These are phyloP conservation scores for Mrakia gelida DNA, from an alignment of 768 basidiomycete species.

Conservation along the genomic window DNA sequence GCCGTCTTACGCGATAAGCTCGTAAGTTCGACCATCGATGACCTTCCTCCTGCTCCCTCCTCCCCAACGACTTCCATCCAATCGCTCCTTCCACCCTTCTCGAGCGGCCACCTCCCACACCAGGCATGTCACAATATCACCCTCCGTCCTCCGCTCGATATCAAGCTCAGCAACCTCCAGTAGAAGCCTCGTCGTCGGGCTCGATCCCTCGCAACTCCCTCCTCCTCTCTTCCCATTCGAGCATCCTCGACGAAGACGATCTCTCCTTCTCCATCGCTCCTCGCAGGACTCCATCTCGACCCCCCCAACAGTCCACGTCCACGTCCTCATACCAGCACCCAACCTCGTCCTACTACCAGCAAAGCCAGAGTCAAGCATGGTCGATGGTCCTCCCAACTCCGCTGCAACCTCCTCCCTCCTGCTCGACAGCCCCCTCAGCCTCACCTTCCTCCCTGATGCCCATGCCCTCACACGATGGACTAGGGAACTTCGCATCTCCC, in stretches of 20 bases:
- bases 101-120: too few species aligned
- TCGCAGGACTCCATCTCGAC: background rate
- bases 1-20: too few species aligned
- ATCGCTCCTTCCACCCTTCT: background rate
- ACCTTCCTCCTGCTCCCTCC: background rate
- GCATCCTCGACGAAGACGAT: background rate
- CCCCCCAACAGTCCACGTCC: background rate
- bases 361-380: background rate
- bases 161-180: background rate
- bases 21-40: background rate
- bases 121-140: too few species aligned
- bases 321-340: background rate
- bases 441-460: background rate
- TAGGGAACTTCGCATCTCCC: background rate
- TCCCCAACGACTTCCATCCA: background rate
- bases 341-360: background rate
- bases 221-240: background rate
- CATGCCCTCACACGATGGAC: background rate
- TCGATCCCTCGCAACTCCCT: background rate
- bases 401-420: background rate
- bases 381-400: background rate
- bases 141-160: too few species aligned
- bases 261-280: background rate
- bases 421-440: background rate
- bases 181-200: background rate